Conservation (phyloP, 306 rosid species). For the Lathyrus tuberosus region DNA sequence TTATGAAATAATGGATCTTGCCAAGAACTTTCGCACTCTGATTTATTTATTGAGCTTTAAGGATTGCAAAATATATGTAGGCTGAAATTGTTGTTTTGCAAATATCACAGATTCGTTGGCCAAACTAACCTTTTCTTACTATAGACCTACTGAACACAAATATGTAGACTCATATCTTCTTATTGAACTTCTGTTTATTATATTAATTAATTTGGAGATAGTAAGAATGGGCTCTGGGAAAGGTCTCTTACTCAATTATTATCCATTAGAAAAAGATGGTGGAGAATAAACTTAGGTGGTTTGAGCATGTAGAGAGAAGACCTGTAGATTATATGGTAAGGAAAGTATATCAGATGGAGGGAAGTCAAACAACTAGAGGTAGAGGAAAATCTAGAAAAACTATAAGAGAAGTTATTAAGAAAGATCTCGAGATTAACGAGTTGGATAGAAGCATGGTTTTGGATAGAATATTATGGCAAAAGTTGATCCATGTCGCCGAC, state of each 20-base stretch:
- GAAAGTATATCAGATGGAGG: too few relatives aligned
- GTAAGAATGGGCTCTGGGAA: conserved; percentile 25
- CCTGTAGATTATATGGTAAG: too few relatives aligned
- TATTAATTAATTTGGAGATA: conserved; percentile 14
- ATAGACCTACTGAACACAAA: conserved; percentile 18
- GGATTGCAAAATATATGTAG: conserved; percentile 24
- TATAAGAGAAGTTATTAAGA: too few relatives aligned
- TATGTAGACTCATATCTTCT: conserved; percentile 11
- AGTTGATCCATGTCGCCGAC: too few relatives aligned
- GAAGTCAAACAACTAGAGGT: too few relatives aligned
- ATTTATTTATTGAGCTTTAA: conserved; percentile 22
- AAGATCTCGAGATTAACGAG: too few relatives aligned
- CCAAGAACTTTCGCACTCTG: not conserved
- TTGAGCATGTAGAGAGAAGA: too few relatives aligned
- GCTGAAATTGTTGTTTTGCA: conserved; percentile 14
- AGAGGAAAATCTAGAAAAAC: too few relatives aligned
- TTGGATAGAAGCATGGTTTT: too few relatives aligned
- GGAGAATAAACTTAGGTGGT: too few relatives aligned
- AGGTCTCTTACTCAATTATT: conserved; percentile 2
- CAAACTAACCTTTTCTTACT: conserved; percentile 26
- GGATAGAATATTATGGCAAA: too few relatives aligned
- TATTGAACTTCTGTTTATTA: conserved; percentile 19
- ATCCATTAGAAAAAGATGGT: too few relatives aligned
- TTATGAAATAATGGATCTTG: conserved; percentile 24
- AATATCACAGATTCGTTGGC: conserved; percentile 5